Evolutionary conservation across 2,329 filamentous ascomycete genomes (phyloP).

Genomic region (Orbilia brochopaga): DNA sequence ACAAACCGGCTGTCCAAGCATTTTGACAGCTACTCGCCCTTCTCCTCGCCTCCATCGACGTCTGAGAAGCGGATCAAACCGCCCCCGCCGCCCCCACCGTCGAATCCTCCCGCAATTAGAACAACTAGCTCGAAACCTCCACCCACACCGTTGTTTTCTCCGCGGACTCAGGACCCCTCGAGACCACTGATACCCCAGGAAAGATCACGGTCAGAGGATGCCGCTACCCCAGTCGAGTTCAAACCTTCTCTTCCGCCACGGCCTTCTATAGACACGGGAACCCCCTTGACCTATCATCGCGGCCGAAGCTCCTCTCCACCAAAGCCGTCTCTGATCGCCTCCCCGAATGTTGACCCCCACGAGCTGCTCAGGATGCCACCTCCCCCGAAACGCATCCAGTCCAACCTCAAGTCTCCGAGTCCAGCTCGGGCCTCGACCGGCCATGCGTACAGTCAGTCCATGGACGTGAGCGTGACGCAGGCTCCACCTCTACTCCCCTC

Average conservation of each 20-base stretch:
- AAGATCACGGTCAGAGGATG: constrained; percentile 37
- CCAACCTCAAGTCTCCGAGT: constrained; percentile 34
- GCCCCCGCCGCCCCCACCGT: constrained; percentile 50
- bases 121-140: constrained; percentile 56
- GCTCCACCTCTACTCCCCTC: constrained; percentile 31
- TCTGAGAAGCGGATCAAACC: constrained; percentile 45
- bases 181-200: constrained; percentile 13
- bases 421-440: constrained; percentile 29
- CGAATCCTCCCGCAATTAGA: constrained; percentile 55
- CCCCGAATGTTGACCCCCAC: constrained; percentile 38
- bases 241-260: constrained; percentile 45
- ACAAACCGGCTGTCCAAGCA: constrained; percentile 44
- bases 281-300: constrained; percentile 25
- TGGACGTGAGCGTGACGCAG: constrained; percentile 18
- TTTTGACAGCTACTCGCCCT: constrained; percentile 43
- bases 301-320: constrained; percentile 54
- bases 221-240: constrained; percentile 8
- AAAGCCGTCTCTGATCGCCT: constrained; percentile 39
- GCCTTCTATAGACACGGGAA: constrained; percentile 33
- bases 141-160: constrained; percentile 25
- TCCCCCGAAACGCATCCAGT: constrained; percentile 52
- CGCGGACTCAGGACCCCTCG: constrained; percentile 8
- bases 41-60: constrained; percentile 44
- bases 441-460: constrained; percentile 29
- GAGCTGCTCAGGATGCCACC: constrained; percentile 53